Conservation (phyloP, 2,329 filamentous ascomycete genomes). For the Dothidotthia symphoricarpi region DNA sequence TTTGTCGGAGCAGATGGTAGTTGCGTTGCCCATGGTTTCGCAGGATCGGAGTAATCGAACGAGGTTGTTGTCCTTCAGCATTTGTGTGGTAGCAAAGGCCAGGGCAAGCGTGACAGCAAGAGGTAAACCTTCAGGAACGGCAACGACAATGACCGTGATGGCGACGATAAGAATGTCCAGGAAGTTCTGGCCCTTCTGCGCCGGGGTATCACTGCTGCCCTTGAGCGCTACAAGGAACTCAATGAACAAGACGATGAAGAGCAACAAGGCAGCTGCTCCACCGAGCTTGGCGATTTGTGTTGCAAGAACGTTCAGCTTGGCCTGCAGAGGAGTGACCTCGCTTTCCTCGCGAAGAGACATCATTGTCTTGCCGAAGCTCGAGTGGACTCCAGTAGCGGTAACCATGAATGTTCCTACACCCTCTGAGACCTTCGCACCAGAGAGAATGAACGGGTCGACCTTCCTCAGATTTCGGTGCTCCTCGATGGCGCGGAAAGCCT, state of each 20-base stretch:
- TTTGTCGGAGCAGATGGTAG: conserved; percentile 71
- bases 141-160: conserved; percentile 67
- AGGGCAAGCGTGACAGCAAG: conserved; percentile 67
- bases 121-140: conserved; percentile 65
- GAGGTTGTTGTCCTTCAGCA: conserved; percentile 68
- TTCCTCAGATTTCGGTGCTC: conserved; percentile 63
- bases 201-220: conserved; percentile 54
- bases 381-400: conserved; percentile 70
- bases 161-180: conserved; percentile 63
- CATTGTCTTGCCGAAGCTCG: conserved; percentile 73
- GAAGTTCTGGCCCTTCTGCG: conserved; percentile 73
- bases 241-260: conserved; percentile 85
- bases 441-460: conserved; percentile 82
- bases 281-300: conserved; percentile 78
- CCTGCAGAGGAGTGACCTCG: conserved; percentile 75
- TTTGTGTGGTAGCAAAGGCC: conserved; percentile 65
- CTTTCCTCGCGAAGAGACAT: conserved; percentile 75
- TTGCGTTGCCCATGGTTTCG: conserved; percentile 71
- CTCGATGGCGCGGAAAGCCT: conserved; percentile 65
- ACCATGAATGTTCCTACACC: conserved; percentile 75
- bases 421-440: conserved; percentile 74
- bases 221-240: conserved; percentile 73
- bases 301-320: conserved; percentile 72
- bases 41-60: conserved; percentile 67
- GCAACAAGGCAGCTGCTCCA: conserved; percentile 71